phyloP scores from a whole-genome alignment of 2,329 filamentous ascomycete species.

The Sclerotinia spermophila region DNA sequence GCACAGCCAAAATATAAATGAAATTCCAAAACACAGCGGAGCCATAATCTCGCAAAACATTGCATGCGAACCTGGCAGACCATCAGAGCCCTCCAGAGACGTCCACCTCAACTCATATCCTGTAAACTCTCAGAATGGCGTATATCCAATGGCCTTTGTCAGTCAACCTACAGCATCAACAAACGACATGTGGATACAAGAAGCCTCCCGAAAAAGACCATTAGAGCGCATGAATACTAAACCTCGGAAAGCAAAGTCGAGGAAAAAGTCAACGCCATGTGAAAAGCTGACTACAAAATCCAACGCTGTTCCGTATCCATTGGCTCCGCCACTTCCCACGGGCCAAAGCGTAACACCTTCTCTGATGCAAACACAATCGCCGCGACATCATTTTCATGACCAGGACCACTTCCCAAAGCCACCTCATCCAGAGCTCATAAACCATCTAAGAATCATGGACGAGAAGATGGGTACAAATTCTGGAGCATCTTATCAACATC shows the following conservation, averaged over 20 bases:
- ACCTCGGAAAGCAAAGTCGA: not conserved
- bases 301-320: not conserved
- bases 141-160: conserved; percentile 3
- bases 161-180: not conserved
- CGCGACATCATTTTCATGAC: not conserved
- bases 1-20: too few relatives aligned
- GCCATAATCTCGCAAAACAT: not conserved
- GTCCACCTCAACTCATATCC: not conserved
- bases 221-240: not conserved
- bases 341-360: not conserved
- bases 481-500: not conserved
- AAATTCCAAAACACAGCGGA: not conserved
- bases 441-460: conserved; percentile 1
- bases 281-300: not conserved
- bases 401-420: not conserved
- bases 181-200: not conserved
- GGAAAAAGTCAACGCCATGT: not conserved
- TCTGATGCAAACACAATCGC: not conserved
- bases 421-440: conserved; percentile 1
- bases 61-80: not conserved
- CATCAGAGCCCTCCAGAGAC: not conserved
- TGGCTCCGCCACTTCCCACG: not conserved
- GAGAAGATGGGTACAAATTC: not conserved
- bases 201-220: not conserved
- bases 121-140: not conserved